Percentiles rank a stretch among this genome's conserved stretches.
phyloP scores from a whole-genome alignment of 495 filamentous ascomycete species.

The Podospora pseudoanserina region DNA sequence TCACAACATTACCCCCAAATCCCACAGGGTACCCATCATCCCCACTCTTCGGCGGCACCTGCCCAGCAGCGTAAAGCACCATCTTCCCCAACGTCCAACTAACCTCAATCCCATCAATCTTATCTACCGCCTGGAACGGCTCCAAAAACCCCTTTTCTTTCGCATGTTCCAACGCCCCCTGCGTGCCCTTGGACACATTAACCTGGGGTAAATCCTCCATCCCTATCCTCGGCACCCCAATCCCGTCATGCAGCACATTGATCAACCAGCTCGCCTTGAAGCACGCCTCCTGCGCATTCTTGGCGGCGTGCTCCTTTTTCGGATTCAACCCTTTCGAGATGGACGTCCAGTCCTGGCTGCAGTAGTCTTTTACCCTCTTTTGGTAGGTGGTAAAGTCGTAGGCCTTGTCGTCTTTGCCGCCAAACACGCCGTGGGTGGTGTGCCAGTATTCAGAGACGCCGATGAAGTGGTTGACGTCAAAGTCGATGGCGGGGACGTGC shows the following conservation, averaged over 20 bases:
- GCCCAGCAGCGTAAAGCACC: conserved; percentile 91
- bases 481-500: conserved; percentile 94
- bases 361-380: conserved; percentile 77
- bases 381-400: conserved; percentile 95
- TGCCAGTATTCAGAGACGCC: conserved; percentile 99
- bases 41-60: conserved; percentile 62
- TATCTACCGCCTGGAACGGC: conserved; percentile 89
- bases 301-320: conserved; percentile 56
- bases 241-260: conserved; percentile 91
- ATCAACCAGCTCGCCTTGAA: conserved; percentile 99
- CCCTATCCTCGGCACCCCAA: conserved; percentile 87
- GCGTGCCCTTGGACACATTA: conserved; percentile 72
- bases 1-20: conserved; percentile 70
- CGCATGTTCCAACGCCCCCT: conserved; percentile 63
- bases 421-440: conserved; percentile 92
- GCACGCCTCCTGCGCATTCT: conserved; percentile 78
- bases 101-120: conserved; percentile 89
- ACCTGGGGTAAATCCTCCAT: conserved; percentile 54
- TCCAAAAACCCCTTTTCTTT: conserved; percentile 79
- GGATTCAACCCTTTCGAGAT: conserved; percentile 62
- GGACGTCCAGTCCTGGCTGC: conserved; percentile 72
- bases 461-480: conserved; percentile 96
- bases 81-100: conserved; percentile 98
- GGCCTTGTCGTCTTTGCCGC: conserved; percentile 72
- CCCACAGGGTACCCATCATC: conserved; percentile 69